Base-by-base conservation (phyloP, 2,329 filamentous ascomycete species). In the Plectosphaerella plurivora region DNA sequence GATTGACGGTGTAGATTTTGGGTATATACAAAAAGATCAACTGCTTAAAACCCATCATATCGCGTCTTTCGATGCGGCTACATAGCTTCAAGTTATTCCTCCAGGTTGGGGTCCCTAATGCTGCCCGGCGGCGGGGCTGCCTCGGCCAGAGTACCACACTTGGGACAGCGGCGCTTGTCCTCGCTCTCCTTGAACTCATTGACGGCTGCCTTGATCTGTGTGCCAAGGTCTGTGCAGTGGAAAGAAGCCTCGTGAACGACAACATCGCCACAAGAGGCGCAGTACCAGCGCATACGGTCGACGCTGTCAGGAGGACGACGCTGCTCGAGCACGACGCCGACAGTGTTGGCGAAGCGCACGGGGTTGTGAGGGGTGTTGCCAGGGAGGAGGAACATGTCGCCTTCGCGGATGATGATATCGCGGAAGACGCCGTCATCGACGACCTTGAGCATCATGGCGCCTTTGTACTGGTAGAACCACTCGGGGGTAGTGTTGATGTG, bases 391-490 rank as follows among this genome's bases (percentile, higher is more conserved):
- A 96, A 97, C 82, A 97, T 88, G 60, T 94, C 91, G 58, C 93
- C 93, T 73, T 97, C 91, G 63, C 86, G 81, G 73, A 97, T 96
- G 65, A 91, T 79, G 58, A 97, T 83, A 71, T 97, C 93, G 59
- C 84, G 81, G 72, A 96, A 96, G 47, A 73, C 55, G 67, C 78
- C 68, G 53, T 77, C 70, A 56, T 97, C 91, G 57, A 97, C 89
- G 15, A 94, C 88, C 68, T 95, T 96, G 61, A 99, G 87, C 53
- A 94, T 78, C 93, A 97, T 97, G 59, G 87, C 86, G 59, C 94
- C 94, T 63, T 86, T 86, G 81, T 96, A 85, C 72, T 97, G 93
- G 79, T 94, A 97, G 83, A 97, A 99, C 87, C 92, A 97, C 71
- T 97, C 94, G 12, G 94, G 86, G 0, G 93, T 97, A 63, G 85